A percentile compares a stretch with the other conserved stretches of the same genome.
phyloP scores from a whole-genome alignment of 2,329 filamentous ascomycete species.

The Xylariales sp. region DNA sequence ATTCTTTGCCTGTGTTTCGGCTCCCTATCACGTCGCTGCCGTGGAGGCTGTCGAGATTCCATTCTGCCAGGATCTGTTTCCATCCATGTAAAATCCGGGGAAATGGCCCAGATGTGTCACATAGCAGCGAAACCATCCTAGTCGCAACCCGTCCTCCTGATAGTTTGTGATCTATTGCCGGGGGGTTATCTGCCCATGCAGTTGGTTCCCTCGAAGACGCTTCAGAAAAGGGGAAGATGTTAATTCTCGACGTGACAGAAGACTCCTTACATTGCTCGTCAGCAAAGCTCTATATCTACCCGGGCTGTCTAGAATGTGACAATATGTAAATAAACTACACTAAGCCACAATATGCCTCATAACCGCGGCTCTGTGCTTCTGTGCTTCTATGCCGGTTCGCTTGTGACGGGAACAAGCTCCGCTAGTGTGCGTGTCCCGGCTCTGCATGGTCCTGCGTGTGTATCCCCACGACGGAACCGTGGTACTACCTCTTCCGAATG shows the following conservation, averaged over 20 bases:
- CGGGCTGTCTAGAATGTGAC: background rate
- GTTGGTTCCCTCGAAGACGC: background rate
- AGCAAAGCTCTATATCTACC: background rate
- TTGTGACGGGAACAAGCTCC: slow-evolving; percentile 37
- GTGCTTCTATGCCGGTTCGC: slow-evolving; percentile 22
- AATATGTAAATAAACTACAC: slow-evolving; percentile 7
- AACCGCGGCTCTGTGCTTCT: background rate
- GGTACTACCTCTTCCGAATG: slow-evolving; percentile 37
- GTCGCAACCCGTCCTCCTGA: background rate
- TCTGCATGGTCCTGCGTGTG: slow-evolving; percentile 23
- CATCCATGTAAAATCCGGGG: slow-evolving; percentile 38
- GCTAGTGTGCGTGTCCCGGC: slow-evolving; percentile 37
- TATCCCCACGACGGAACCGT: slow-evolving; percentile 29
- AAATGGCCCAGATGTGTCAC: slow-evolving; percentile 25
- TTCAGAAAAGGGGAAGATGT: background rate
- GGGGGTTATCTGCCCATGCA: background rate
- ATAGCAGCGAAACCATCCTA: background rate
- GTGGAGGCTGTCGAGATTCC: slow-evolving; percentile 12
- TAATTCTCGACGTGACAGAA: slow-evolving; percentile 6
- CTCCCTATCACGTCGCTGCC: slow-evolving; percentile 30
- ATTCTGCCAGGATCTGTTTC: slow-evolving; percentile 23
- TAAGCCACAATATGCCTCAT: slow-evolving; percentile 15
- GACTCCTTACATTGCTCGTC: background rate
- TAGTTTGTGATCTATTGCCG: background rate
- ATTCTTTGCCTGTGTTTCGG: slow-evolving; percentile 28